Evolutionary conservation across 179 eudicot species (phyloP), one percentile per base, ranked within the genome.

Genomic region (Silene noctiflora): DNA sequence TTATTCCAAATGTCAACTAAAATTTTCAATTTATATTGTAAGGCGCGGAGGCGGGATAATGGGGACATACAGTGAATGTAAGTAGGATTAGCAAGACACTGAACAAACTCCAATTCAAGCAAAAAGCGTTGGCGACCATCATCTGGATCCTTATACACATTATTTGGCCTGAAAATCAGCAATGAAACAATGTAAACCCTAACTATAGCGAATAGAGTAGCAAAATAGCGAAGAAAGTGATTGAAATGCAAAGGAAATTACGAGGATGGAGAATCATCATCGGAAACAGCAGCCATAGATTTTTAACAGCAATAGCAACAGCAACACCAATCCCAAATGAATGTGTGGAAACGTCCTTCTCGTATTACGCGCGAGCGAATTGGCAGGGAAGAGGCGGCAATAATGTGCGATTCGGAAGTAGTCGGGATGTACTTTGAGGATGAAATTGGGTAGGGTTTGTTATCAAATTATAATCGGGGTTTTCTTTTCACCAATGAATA

Each of bases 11-110:
- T 44, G 51, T 44, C 3, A 44, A 33, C 39, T 33, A 33, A 33
- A 33, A 33, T 33, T 5, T 5, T 5, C 6, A 33, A 33, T 33
- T 33, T 33, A 33, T 33, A 33, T 33, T 33, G 39, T 33, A 33
- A 33, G 39, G 39, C 7, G 39, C 7, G 2, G 39, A 33, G 39
- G 7, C 39, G 11, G 46, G 46, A 39, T 7, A 39, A 39, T 8
- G 10, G 46, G 11, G 46, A 76, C 84, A 44, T 85, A 93, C 98
- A 89, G 74, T 93, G 92, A 53, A 93, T 93, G 82, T 93, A 93
- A 46, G 96, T 91, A 10, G 98, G 98, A 78, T 93, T 93, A n/a
- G 96, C 91, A 69, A 93, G 97, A 77, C 98, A 91, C 69, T 93
- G 93, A 72, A 91, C 81, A 73, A 93, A 93, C 83, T 93, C 96